Conservation (phyloP, 2,329 filamentous ascomycete genomes). For the Colletotrichum lentis region DNA sequence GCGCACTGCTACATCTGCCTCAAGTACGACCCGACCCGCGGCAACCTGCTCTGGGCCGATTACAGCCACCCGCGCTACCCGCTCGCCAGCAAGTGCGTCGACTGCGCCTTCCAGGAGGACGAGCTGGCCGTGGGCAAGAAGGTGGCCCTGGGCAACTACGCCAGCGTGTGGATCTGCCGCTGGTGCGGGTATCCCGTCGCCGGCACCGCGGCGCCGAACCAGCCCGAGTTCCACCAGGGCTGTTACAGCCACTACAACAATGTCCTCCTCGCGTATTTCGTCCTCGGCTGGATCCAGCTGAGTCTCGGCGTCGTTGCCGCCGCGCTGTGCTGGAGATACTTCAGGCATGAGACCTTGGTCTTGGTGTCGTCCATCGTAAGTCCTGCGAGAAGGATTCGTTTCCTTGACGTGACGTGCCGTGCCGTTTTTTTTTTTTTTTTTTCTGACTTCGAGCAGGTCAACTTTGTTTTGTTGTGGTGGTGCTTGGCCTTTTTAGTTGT, state of each 20-base stretch:
- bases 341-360: constrained; percentile 44
- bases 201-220: constrained; percentile 44
- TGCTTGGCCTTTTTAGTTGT: constrained; percentile 48
- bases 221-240: constrained; percentile 51
- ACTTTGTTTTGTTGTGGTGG: constrained; percentile 50
- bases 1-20: constrained; percentile 55
- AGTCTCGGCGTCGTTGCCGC: constrained; percentile 48
- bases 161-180: constrained; percentile 51
- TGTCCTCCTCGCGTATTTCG: constrained; percentile 50
- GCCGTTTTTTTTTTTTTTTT: no score
- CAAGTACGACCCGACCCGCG: constrained; percentile 45
- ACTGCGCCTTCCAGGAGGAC: constrained; percentile 48
- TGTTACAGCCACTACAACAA: constrained; percentile 53
- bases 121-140: constrained; percentile 51
- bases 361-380: constrained; percentile 49
- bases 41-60: constrained; percentile 47
- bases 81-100: constrained; percentile 51
- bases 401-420: neutral
- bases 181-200: constrained; percentile 55
- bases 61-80: constrained; percentile 47
- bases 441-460: constrained; percentile 42
- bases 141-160: constrained; percentile 49
- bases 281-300: constrained; percentile 51
- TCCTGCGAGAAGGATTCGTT: constrained; percentile 8
- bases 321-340: constrained; percentile 52